Conservation (phyloP, 1,139 yeast genomes). For the Scheffersomyces cryptocercus region DNA sequence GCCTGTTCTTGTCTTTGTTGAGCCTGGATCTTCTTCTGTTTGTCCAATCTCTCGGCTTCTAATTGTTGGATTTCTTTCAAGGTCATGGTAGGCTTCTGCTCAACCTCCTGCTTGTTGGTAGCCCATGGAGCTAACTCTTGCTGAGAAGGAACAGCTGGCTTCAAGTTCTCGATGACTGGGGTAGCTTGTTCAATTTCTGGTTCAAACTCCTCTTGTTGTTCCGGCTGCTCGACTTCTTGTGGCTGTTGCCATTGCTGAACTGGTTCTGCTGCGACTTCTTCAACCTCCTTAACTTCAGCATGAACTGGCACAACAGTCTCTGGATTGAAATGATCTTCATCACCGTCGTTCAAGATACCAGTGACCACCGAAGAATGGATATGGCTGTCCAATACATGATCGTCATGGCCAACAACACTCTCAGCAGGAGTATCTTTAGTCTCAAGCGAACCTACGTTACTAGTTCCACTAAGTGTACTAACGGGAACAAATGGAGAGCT, state of each 20-base stretch:
- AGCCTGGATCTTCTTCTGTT: slow-evolving; percentile 36
- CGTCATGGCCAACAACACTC: slow-evolving; percentile 16
- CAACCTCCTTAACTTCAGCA: slow-evolving; percentile 14
- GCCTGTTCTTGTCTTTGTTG: slow-evolving; percentile 32
- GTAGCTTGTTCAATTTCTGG: neutral
- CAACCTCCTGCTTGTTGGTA: slow-evolving; percentile 19
- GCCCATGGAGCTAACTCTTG: slow-evolving; percentile 62
- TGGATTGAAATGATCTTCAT: slow-evolving; percentile 8
- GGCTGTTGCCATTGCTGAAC: neutral
- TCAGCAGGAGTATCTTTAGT: neutral
- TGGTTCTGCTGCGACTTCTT: slow-evolving; percentile 3
- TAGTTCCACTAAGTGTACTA: slow-evolving; percentile 2
- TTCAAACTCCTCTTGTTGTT: slow-evolving; percentile 2
- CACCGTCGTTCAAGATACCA: slow-evolving; percentile 36
- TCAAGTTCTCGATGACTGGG: slow-evolving; percentile 12
- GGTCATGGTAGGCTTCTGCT: slow-evolving; percentile 51
- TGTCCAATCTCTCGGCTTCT: slow-evolving; percentile 56
- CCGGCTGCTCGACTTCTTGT: slow-evolving; percentile 2
- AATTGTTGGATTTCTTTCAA: slow-evolving; percentile 70
- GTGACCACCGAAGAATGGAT: slow-evolving; percentile 41
- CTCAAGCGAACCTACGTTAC: neutral
- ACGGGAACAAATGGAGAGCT: slow-evolving; percentile 42
- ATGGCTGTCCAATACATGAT: slow-evolving; percentile 32
- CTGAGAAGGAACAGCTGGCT: slow-evolving; percentile 24
- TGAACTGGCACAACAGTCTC: neutral